Conservation (phyloP, 2,329 filamentous ascomycete genomes). For the Emmonsiellopsis sp. region DNA sequence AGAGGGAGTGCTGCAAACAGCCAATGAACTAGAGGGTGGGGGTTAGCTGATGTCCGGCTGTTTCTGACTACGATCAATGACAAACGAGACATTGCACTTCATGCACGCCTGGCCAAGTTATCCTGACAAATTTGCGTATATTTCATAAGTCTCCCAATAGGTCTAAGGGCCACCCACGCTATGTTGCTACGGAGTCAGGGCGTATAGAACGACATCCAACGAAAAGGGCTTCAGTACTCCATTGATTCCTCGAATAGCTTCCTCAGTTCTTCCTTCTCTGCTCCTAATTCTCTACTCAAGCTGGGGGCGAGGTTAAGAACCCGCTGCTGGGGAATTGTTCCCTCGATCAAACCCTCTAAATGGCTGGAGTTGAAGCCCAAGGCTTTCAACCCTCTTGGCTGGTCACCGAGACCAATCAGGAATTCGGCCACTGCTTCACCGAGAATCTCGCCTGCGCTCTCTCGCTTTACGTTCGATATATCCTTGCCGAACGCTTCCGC, state of each 20-base stretch:
- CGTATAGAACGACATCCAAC: background rate
- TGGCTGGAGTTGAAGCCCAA: slow-evolving; percentile 70
- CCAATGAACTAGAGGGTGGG: background rate
- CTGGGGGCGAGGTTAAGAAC: slow-evolving; percentile 88
- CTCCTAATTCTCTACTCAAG: slow-evolving; percentile 58
- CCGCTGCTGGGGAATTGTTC: slow-evolving; percentile 82
- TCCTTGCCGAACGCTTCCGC: slow-evolving; percentile 90
- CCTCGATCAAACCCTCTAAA: slow-evolving; percentile 79
- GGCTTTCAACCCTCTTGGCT: slow-evolving; percentile 75
- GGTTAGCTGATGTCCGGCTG: background rate
- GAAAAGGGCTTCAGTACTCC: slow-evolving; percentile 36
- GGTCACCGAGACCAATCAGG: slow-evolving; percentile 73
- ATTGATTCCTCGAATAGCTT: slow-evolving; percentile 57
- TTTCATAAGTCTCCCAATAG: too few relatives aligned
- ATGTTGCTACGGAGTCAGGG: too few relatives aligned
- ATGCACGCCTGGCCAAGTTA: too few relatives aligned
- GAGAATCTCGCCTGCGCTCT: slow-evolving; percentile 82
- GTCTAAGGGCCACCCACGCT: too few relatives aligned
- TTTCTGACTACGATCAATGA: too few relatives aligned
- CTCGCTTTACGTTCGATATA: slow-evolving; percentile 73
- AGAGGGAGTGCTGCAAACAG: background rate
- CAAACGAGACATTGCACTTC: too few relatives aligned
- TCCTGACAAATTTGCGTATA: too few relatives aligned
- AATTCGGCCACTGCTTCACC: slow-evolving; percentile 76
- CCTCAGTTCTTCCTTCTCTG: slow-evolving; percentile 64